phyloP scores from a whole-genome alignment of 805 yeast genomes.

The Candida broadrunensis region DNA sequence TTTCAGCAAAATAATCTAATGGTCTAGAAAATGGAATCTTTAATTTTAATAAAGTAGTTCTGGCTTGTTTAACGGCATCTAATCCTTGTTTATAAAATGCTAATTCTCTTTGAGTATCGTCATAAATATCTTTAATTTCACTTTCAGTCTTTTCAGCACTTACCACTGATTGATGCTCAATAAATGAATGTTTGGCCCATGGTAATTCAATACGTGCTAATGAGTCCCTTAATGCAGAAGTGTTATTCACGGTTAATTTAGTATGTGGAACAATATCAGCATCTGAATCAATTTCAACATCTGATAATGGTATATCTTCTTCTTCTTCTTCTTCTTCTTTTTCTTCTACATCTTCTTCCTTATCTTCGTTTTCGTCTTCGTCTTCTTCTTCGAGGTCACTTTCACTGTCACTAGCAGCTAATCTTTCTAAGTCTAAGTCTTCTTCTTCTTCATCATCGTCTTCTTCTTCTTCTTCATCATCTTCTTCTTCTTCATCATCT shows the following conservation, averaged over 20 bases:
- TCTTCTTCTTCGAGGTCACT: constrained; percentile 32
- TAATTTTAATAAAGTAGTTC: constrained; percentile 60
- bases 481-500: constrained; percentile 41
- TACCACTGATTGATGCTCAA: constrained; percentile 77
- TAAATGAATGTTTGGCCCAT: constrained; percentile 65
- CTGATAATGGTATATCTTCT: constrained; percentile 84
- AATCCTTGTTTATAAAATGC: constrained; percentile 94
- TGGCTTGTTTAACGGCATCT: constrained; percentile 73
- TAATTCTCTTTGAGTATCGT: constrained; percentile 93
- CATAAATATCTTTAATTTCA: constrained; percentile 81
- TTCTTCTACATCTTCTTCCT: constrained; percentile 45
- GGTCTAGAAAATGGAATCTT: constrained; percentile 92
- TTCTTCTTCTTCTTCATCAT: constrained; percentile 41
- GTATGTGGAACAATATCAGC: constrained; percentile 93
- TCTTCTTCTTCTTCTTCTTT: constrained; percentile 60
- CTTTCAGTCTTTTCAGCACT: constrained; percentile 59
- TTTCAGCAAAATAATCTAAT: constrained; percentile 94
- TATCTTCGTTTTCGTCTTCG: constrained; percentile 31
- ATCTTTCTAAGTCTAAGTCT: constrained; percentile 48
- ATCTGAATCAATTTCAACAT: constrained; percentile 89
- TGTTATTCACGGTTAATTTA: constrained; percentile 83
- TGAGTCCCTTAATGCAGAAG: constrained; percentile 73
- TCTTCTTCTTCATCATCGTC: constrained; percentile 25
- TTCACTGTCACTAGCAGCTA: constrained; percentile 56
- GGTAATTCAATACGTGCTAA: constrained; percentile 66